A percentile compares a stretch with the other conserved stretches of the same genome.
Conservation (phyloP, 164 flowering plant species). For the Aristolochia fimbriata region DNA sequence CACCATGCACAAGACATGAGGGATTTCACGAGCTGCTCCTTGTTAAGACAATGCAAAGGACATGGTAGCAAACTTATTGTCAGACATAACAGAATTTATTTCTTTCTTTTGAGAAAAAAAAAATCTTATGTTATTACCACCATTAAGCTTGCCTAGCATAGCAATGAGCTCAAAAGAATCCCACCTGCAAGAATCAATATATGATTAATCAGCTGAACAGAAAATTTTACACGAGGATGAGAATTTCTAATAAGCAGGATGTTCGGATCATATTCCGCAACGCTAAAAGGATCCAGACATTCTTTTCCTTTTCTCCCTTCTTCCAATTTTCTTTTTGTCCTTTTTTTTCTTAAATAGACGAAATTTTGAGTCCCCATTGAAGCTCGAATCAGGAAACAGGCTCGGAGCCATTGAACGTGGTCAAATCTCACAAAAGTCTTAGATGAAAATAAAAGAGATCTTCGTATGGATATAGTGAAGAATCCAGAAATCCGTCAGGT, state of each 20-base stretch:
- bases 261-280: neutral
- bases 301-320: neutral
- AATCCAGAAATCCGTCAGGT: slow-evolving; percentile 49
- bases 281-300: neutral
- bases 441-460: slow-evolving; percentile 1
- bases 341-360: too few species aligned
- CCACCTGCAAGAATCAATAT: slow-evolving; percentile 41
- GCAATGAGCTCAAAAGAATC: too few species aligned
- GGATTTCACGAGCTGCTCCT: slow-evolving; percentile 79
- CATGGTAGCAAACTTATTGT: slow-evolving; percentile 50
- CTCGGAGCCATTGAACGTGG: neutral
- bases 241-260: neutral
- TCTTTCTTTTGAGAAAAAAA: too few species aligned
- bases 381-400: neutral
- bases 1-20: slow-evolving; percentile 24
- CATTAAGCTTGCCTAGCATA: too few species aligned
- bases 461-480: slow-evolving; percentile 56
- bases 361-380: neutral
- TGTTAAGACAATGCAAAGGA: slow-evolving; percentile 59
- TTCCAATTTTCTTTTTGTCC: too few species aligned
- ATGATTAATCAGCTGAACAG: neutral
- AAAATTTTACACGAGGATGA: too few species aligned
- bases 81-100: too few species aligned
- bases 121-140: too few species aligned
- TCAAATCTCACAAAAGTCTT: neutral